These are phyloP conservation scores for Pulveroboletus sp. DNA, from an alignment of 768 basidiomycete genomes.

Conservation along the genomic window DNA sequence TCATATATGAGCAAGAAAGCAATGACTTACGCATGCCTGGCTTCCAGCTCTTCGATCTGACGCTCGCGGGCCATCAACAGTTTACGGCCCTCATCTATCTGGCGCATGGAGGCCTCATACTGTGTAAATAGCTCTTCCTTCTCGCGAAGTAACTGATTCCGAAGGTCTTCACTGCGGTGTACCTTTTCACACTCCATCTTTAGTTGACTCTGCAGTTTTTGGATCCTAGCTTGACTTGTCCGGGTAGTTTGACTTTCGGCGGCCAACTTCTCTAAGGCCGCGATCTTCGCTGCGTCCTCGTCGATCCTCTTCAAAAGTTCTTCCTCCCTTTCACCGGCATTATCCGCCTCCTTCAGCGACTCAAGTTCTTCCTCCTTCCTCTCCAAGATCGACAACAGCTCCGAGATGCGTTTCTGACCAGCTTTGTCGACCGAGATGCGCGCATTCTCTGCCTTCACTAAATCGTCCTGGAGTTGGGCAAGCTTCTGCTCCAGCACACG, in stretches of 20 bases:
- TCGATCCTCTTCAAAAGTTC: conserved; percentile 63
- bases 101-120: conserved; percentile 34
- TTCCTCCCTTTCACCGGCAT: conserved; percentile 48
- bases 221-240: conserved; percentile 31
- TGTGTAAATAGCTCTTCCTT: conserved; percentile 47
- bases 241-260: conserved; percentile 35
- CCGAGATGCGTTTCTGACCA: conserved; percentile 39
- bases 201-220: conserved; percentile 39
- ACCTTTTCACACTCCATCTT: conserved; percentile 39
- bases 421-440: conserved; percentile 50
- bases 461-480: conserved; percentile 42
- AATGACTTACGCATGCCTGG: conserved; percentile 24
- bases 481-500: conserved; percentile 43
- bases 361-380: conserved; percentile 59
- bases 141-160: conserved; percentile 46
- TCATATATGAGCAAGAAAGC: not conserved
- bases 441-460: conserved; percentile 55
- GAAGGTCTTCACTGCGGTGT: conserved; percentile 38
- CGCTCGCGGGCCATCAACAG: conserved; percentile 18
- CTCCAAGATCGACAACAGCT: conserved; percentile 41
- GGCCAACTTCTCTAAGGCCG: conserved; percentile 48
- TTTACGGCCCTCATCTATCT: conserved; percentile 26
- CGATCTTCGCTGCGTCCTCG: conserved; percentile 65
- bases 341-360: conserved; percentile 37
- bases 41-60: conserved; percentile 24